Base-by-base conservation (phyloP, 352 stramenopile species). In the Phytophthora idaei region DNA sequence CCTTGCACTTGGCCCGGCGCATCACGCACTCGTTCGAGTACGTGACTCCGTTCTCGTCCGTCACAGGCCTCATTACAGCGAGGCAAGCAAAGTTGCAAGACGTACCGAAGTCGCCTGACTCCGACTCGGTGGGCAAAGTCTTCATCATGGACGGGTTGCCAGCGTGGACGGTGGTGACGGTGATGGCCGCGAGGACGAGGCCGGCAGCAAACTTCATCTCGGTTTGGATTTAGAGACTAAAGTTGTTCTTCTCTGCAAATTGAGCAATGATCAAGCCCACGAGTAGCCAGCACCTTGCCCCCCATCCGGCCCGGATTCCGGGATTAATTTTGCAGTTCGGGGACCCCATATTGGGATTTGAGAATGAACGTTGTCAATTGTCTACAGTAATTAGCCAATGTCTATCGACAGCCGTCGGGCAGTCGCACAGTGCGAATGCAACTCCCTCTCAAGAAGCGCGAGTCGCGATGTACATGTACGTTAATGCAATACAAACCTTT, bases 241-340 rank as follows among this genome's bases (percentile, higher is more conserved):
- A 21, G 21, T 21, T 21, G 21, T 21, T 21, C 21, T 42, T 28
- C 8, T 42, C 17, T 21, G 41, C 60, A 47, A 61, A 67, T 36
- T 55, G 14, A 41, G 27, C 27, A 56, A 61, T 67, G 60, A 46
- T 53, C 55, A 54, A 46, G 31, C 32, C 42, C 21, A 21, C 21
- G 21, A 21, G 21, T 21, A 21, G 21, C 21, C 21, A 37, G 32
- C 32, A 37, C 7, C 5, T 37, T 37, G 32, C 14, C 37, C 37
- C 50, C 37, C 29, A 64, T 63, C 53, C 45, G 29, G 21, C 21
- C 21, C 21, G 21, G 21, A 21, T 21, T 21, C 21, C 21, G 21
- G 21, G 54, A 64, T 58, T 58, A 64, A 69, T 64, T 67, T 67
- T 37, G 60, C 60, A 56, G 60, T 67, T 67, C 61, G 50, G 42